A percentile compares a stretch with the other conserved stretches of the same genome.
Conservation (phyloP, 345 rosid species). For the Gossypium australe region DNA sequence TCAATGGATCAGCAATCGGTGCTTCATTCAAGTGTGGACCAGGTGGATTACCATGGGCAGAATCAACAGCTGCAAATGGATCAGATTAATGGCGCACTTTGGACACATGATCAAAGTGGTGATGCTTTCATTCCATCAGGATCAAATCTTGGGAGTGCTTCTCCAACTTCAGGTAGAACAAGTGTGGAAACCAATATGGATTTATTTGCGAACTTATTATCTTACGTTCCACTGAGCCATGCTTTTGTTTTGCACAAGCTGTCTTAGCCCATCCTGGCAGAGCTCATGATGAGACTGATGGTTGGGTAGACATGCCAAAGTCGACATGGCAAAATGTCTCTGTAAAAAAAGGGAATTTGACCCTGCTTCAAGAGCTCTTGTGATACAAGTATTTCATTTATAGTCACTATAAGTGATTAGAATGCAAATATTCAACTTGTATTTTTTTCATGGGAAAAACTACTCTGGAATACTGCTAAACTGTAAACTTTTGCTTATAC, state of each 20-base stretch:
- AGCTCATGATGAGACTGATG: slow-evolving; percentile 46
- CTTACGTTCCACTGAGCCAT: slow-evolving; percentile 12
- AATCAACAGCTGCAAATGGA: slow-evolving; percentile 32
- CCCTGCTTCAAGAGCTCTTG: slow-evolving; percentile 47
- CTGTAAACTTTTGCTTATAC: slow-evolving; percentile 10
- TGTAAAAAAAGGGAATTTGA: slow-evolving; percentile 29
- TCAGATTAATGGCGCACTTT: slow-evolving; percentile 27
- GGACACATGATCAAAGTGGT: slow-evolving; percentile 36
- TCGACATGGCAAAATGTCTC: slow-evolving; percentile 33
- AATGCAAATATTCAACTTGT: not conserved
- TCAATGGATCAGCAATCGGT: slow-evolving; percentile 13
- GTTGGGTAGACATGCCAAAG: slow-evolving; percentile 33
- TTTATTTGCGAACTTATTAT: slow-evolving; percentile 7
- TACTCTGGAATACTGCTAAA: not conserved
- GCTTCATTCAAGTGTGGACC: slow-evolving; percentile 10
- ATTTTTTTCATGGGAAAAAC: not conserved
- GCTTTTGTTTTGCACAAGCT: slow-evolving; percentile 34
- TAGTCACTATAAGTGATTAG: slow-evolving; percentile 1
- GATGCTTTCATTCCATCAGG: slow-evolving; percentile 18
- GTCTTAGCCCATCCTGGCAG: slow-evolving; percentile 36
- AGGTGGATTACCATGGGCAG: slow-evolving; percentile 23
- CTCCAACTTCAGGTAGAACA: slow-evolving; percentile 45
- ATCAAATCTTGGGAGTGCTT: slow-evolving; percentile 15
- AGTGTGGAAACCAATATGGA: slow-evolving; percentile 6
- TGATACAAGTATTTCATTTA: slow-evolving; percentile 32